Percentiles rank a stretch among this genome's conserved stretches.
Conservation (phyloP, 1,284 basidiomycete genomes). For the Polyporus tsugae region DNA sequence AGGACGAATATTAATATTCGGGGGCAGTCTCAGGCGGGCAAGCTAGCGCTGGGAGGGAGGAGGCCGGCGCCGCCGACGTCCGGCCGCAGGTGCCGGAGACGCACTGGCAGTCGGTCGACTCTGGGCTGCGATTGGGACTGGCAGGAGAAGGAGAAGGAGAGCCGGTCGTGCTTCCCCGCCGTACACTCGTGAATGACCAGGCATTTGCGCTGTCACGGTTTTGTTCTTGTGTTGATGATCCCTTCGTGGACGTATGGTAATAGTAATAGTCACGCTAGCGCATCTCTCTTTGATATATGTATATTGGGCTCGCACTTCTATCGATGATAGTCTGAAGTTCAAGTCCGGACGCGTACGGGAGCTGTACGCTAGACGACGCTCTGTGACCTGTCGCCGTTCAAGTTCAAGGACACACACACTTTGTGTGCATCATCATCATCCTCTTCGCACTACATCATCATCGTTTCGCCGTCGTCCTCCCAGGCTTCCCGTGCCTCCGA, state of each 20-base stretch:
- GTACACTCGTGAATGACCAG: background rate
- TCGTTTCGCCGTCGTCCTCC: slow-evolving; percentile 15
- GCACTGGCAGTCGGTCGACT: background rate
- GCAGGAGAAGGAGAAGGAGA: background rate
- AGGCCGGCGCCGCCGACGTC: background rate
- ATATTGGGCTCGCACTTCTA: background rate
- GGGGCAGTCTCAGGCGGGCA: too few species aligned
- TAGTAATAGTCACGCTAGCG: too few species aligned
- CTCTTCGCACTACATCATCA: too few species aligned
- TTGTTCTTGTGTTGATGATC: background rate
- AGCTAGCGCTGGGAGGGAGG: background rate
- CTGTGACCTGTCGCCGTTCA: too few species aligned
- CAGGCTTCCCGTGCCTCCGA: slow-evolving; percentile 24
- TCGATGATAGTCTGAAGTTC: background rate
- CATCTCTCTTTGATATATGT: background rate
- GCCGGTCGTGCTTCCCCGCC: slow-evolving; percentile 1
- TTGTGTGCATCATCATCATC: too few species aligned
- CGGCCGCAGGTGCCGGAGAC: background rate
- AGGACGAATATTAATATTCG: background rate
- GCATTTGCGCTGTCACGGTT: background rate
- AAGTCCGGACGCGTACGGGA: too few species aligned
- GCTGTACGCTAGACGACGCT: too few species aligned
- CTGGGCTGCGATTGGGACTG: background rate
- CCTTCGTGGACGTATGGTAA: background rate
- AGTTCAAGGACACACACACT: too few species aligned